Percentiles rank a stretch among this genome's conserved stretches.
Conservation (phyloP, 768 basidiomycete genomes). For the Mycena galericulata region DNA sequence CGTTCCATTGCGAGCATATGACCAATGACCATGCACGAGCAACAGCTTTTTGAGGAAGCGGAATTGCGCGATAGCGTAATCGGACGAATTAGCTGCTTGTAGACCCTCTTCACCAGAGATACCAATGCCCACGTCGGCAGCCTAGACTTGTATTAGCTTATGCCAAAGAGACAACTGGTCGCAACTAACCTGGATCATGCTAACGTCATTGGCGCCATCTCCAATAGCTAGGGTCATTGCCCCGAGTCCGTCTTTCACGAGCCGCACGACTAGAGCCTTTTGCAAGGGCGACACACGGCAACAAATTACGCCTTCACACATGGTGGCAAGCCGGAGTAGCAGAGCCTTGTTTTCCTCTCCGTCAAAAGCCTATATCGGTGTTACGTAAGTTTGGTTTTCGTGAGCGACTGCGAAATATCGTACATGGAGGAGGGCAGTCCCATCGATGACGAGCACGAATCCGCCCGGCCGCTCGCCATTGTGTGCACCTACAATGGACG, state of each 20-base stretch:
- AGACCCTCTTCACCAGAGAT: constrained; percentile 98
- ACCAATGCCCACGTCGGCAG: constrained; percentile 97
- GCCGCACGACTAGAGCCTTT: constrained; percentile 92
- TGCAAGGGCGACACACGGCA: constrained; percentile 98
- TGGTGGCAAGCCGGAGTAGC: constrained; percentile 83
- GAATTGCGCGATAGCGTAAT: constrained; percentile 97
- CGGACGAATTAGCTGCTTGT: constrained; percentile 98
- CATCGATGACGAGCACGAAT: constrained; percentile 94
- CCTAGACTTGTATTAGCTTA: constrained; percentile 48
- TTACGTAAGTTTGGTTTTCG: not conserved
- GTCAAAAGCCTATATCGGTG: constrained; percentile 66
- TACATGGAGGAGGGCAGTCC: constrained; percentile 79
- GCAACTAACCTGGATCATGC: constrained; percentile 89
- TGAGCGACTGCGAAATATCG: constrained; percentile 37
- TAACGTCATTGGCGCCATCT: constrained; percentile 98
- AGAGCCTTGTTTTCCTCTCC: constrained; percentile 81
- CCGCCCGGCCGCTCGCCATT: constrained; percentile 94
- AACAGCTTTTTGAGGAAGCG: constrained; percentile 92
- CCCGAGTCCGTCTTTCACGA: constrained; percentile 93
- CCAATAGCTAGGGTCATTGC: constrained; percentile 98
- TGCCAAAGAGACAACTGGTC: not conserved
- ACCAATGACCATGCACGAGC: constrained; percentile 98
- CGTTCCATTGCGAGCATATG: constrained; percentile 93
- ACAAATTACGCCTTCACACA: constrained; percentile 96
- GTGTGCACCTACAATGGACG: constrained; percentile 85